Base-by-base conservation (phyloP, 352 stramenopile species). In the Globisporangium alternatum region DNA sequence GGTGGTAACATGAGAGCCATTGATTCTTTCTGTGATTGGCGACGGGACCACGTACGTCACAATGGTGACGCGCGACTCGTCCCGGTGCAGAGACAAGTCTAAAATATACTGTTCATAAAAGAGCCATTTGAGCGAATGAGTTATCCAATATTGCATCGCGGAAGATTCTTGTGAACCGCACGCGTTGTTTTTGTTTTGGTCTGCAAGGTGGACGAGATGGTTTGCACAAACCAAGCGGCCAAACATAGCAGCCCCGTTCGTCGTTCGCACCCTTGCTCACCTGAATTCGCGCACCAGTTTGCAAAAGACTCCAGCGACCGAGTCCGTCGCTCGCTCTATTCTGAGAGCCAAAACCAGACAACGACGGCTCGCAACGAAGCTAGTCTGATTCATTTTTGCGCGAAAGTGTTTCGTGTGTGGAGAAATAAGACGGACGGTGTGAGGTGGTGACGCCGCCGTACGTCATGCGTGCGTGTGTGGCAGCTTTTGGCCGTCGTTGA, bases 41-140 rank as follows among this genome's bases (percentile, higher is more conserved):
- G 47, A 21, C 19, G 2, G 7, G 0, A 6, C 52, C 4, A 30
- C 17, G 31, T 17, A 19, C 31, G 52, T 58, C 52, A 45, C 52
- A 0, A 2, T 7, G 2, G 19, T 59, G 53, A 59, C 53, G 53
- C 53, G 13, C 8, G 31, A 30, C 3, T 30, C 31, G 21, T 45
- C 30, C 19, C n/a, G 8, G 31, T 59, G 31, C 53, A 59, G 53
- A 59, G 53, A 58, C 37, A 62, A 44, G 56, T 62, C 28, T 2
- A 7, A 13, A 35, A 4, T 1, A 21, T 3, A 41, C 4, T 1
- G 22, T 17, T 17, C 41, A 37, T 53, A 31, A 53, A 39, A 17
- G 25, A 12, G 13, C 37, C 13, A 30, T 21, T 1, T 21, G 30
- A 21, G 17, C 19, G 5, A 21, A 37, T 62, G 53, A 59, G 43